Base-by-base conservation (phyloP, 139 green algal genomes). In the Chlamydomonas incerta region DNA sequence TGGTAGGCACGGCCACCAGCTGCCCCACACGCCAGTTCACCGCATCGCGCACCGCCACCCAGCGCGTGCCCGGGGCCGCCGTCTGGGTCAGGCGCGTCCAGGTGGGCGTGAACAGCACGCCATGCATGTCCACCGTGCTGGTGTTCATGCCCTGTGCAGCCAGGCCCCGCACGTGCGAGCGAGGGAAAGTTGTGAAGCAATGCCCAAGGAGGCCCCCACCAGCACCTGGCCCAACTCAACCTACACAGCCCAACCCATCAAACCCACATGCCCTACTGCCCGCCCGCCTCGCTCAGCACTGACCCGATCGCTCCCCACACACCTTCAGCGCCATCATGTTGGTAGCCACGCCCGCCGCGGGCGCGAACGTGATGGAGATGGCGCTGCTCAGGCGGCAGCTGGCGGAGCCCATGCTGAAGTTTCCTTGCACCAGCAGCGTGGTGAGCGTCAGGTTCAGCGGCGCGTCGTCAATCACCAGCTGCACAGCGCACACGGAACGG, bases 11-110 rank as follows among this genome's bases (percentile, higher is more conserved):
- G 31, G 76, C 82, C 21, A 91, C 74, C 69, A 92, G 83, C 88
- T 93, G 90, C 14, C 87, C 86, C 4, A 75, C 68, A 66, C 86
- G 50, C 90, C 90, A 93, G 55, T 73, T 74, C 26, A 90, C 88
- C 0, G 86, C 15, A 9, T 92, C 82, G 65, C 90, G 79, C 73
- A 92, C 70, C 11, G 18, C 26, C 18, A 90, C 26, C 14, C 17
- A 66, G 74, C 73, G 87, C n/a, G 67, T 26, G 13, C 73, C 81
- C 33, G 70, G 21, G 46, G 3, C 26, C 4, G 67, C 82, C 31
- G 82, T 89, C 46, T 71, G 31, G 0, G 84, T 72, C 34, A 94
- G 89, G 37, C 91, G 85, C 0, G 91, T 93, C 91, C 91, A 94
- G 24, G 91, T 94, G 65, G 91, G 91, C 24, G 68, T 80, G 85